Evolutionary conservation across 768 basidiomycete species (phyloP), one percentile per base, ranked within the genome.

Genomic region (Mycena epipterygia): DNA sequence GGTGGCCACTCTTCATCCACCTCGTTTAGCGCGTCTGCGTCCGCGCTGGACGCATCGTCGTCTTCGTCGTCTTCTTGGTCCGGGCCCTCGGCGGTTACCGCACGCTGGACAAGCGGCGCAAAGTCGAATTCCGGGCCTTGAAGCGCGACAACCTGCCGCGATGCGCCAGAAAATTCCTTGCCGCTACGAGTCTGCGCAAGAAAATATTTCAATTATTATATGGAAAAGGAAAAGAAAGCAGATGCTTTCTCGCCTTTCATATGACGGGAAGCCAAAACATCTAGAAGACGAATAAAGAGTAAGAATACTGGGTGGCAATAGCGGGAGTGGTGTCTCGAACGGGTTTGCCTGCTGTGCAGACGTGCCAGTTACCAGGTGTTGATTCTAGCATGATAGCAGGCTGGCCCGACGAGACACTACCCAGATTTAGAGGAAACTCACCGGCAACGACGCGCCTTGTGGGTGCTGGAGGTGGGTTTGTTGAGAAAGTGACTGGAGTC

Each of bases 131-230:
- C 21, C 4, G 1, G 14, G 25, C 6, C 16, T 23, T 55, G 51
- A 44, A 64, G 63, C 1, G 29, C 13, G 19, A 39, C 37, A 2
- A 41, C 48, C 29, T 32, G 25, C 23, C 3, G 23, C 29, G 19
- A 39, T 32, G 41, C 1, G 39, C 46, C n/a, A 5, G 61, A 53
- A 23, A 53, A 64, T 17, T 64, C 39, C 3, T 5, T 14, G 27
- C 63, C 63, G 19, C 63, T 64, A 19, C 63, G 63, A 6, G 63
- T 64, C 63, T 64, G 35, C 2, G 33, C 4, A 17, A 16, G 59
- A 48, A 39, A 39, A 39, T 39, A 39, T 39, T n/a, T 3, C 21
- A 23, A 23, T 23, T n/a, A 46, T 7, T n/a, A n/a, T 16, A 17
- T 41, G 4, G 5, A 41, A 41, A 23, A 23, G 44, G n/a, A 5